A percentile compares a stretch with the other conserved stretches of the same genome.
Conservation (phyloP, 176 grass and related monocot species). For the Metroxylon sagu region DNA sequence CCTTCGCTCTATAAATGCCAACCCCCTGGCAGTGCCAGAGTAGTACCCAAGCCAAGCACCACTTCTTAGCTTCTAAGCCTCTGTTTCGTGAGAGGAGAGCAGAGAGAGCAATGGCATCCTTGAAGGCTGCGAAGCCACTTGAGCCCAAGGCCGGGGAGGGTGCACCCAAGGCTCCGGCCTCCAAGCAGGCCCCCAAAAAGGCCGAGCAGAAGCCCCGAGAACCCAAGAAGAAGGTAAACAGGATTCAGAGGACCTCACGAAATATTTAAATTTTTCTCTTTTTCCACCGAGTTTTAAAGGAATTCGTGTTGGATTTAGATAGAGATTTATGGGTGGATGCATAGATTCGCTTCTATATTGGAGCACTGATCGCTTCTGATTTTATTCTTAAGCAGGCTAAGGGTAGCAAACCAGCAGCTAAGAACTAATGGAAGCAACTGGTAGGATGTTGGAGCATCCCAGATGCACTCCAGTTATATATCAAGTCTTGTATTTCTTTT, state of each 20-base stretch:
- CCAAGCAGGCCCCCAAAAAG: conserved; percentile 70
- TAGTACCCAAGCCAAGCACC: conserved; percentile 15
- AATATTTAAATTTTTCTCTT: too few relatives aligned
- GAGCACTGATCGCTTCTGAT: not conserved
- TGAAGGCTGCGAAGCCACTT: conserved; percentile 43
- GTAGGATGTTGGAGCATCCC: conserved; percentile 1
- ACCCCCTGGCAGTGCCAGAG: not conserved
- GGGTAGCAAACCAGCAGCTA: conserved; percentile 45
- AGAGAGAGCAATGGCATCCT: conserved; percentile 49
- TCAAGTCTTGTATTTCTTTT: not conserved
- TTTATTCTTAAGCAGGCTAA: conserved; percentile 33
- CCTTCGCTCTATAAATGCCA: conserved; percentile 65
- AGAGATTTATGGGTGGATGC: not conserved
- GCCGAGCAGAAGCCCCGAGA: conserved; percentile 65
- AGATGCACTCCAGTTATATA: conserved; percentile 8
- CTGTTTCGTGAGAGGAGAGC: not conserved
- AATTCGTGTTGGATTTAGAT: not conserved
- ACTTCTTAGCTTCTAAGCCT: conserved; percentile 23
- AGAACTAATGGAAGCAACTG: conserved; percentile 26
- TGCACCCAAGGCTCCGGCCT: conserved; percentile 29
- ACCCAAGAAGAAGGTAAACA: conserved; percentile 69
- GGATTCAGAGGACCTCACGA: too few relatives aligned
- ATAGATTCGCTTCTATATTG: not conserved
- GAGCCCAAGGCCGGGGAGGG: conserved; percentile 19
- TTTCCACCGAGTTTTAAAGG: not conserved